Evolutionary conservation across 148 eudicot genomes (phyloP).

Genomic region (Salicornia ramosissima): DNA sequence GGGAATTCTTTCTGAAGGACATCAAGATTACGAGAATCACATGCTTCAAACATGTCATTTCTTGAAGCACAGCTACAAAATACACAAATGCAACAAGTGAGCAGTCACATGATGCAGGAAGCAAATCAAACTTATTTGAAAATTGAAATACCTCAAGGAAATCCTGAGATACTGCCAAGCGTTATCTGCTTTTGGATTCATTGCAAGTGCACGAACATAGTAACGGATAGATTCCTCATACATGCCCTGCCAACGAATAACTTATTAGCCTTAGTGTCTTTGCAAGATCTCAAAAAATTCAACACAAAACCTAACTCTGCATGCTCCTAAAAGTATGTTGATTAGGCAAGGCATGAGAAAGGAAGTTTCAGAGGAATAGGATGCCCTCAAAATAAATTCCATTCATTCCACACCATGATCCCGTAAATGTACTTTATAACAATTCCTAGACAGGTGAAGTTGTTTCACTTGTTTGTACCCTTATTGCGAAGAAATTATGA

Average conservation of each 20-base stretch:
- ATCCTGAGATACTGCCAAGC: slow-evolving; percentile 98
- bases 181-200: slow-evolving; percentile 99
- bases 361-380: background rate
- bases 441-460: background rate
- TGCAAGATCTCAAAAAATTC: background rate
- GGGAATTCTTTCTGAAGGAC: slow-evolving; percentile 90
- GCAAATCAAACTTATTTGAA: background rate
- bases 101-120: background rate
- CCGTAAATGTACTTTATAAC: background rate
- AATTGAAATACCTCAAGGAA: slow-evolving; percentile 59
- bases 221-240: slow-evolving; percentile 89
- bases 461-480: background rate
- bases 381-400: background rate
- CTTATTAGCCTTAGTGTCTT: background rate
- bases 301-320: background rate
- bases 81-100: background rate
- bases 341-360: background rate
- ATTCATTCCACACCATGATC: background rate
- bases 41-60: slow-evolving; percentile 84
- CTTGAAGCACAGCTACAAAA: slow-evolving; percentile 76
- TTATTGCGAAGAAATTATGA: background rate
- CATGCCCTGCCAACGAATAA: slow-evolving; percentile 58
- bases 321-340: background rate
- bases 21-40: slow-evolving; percentile 83
- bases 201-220: slow-evolving; percentile 88